These are phyloP conservation scores for Aspergillus unguis DNA, from an alignment of 2,329 filamentous ascomycete genomes.

Conservation along the genomic window DNA sequence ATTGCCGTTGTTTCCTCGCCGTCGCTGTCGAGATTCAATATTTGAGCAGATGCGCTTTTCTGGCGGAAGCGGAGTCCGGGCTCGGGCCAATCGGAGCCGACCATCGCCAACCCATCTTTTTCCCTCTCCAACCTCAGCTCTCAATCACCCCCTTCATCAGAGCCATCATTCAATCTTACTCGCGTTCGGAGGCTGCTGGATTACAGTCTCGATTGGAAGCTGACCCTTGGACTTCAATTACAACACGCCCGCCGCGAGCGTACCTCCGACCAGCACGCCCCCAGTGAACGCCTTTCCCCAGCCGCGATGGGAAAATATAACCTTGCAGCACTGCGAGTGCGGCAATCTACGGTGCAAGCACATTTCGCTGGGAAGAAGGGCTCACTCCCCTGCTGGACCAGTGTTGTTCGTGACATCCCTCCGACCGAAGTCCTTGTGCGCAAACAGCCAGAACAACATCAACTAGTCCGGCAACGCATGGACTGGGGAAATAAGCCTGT, in stretches of 20 bases:
- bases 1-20: slow-evolving; percentile 11
- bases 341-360: slow-evolving; percentile 41
- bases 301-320: slow-evolving; percentile 46
- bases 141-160: not conserved
- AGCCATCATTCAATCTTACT: not conserved
- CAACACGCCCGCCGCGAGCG: not conserved
- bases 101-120: slow-evolving; percentile 38
- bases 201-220: not conserved
- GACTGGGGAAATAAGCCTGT: slow-evolving; percentile 31
- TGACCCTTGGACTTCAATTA: not conserved
- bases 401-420: slow-evolving; percentile 55
- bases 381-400: slow-evolving; percentile 52
- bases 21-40: slow-evolving; percentile 11
- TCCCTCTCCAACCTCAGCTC: slow-evolving; percentile 12
- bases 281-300: slow-evolving; percentile 4
- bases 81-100: slow-evolving; percentile 36
- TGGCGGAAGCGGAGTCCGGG: slow-evolving; percentile 30
- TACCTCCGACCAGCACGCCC: not conserved
- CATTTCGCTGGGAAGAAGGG: slow-evolving; percentile 35
- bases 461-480: slow-evolving; percentile 39
- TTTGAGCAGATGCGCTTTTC: slow-evolving; percentile 16
- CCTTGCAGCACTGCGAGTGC: slow-evolving; percentile 45
- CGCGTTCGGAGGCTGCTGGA: not conserved
- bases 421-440: slow-evolving; percentile 60
- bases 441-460: slow-evolving; percentile 50